Evolutionary conservation across 2,329 filamentous ascomycete species (phyloP), one percentile per base, ranked within the genome.

Genomic region (Sclerotinia minor): DNA sequence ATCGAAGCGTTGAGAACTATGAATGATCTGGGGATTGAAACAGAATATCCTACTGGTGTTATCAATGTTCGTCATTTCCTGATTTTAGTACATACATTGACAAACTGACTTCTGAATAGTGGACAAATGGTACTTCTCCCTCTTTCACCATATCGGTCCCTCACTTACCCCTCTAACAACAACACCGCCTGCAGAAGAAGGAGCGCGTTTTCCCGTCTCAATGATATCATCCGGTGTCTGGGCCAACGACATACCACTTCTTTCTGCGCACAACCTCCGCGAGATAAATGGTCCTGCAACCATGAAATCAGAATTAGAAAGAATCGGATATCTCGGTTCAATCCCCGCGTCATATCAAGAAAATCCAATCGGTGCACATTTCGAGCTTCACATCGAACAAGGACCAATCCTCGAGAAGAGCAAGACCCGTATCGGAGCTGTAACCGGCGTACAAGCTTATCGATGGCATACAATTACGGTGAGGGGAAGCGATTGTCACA

Each of bases 321-420:
- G 89, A 19, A 92, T 93, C 63, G 87, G 88, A 0, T 93, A 91
- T 71, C 79, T 92, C 0, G 91, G 91, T 19, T 72, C 78, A 0
- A 78, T 82, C 0, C 82, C 84, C 11, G 85, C 85, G 29, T 86
- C 82, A 65, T 82, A 89, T 76, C 80, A 83, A 70, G 80, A 82
- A 44, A 85, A 83, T 21, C 89, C 89, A 0, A 87, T 93, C 79
- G 89, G 86, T 0, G 91, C 90, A 0, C 91, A 94, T 77, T 94
- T 94, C 74, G 91, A 94, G 77, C 82, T 95, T 13, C 92, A 95
- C 75, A 94, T 94, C 65, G 92, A 96, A 76, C 92, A 96, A 76
- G 91, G 91, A 0, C 91, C 91, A 0, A 85, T 92, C 45, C 83
- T 96, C 0, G 88, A 94, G 74, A 83, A 83, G 21, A 82, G 84